A percentile compares a stretch with the other conserved stretches of the same genome.
These are phyloP conservation scores for Fusarium veterinarium DNA, from an alignment of 2,329 filamentous ascomycete species.

Conservation along the genomic window DNA sequence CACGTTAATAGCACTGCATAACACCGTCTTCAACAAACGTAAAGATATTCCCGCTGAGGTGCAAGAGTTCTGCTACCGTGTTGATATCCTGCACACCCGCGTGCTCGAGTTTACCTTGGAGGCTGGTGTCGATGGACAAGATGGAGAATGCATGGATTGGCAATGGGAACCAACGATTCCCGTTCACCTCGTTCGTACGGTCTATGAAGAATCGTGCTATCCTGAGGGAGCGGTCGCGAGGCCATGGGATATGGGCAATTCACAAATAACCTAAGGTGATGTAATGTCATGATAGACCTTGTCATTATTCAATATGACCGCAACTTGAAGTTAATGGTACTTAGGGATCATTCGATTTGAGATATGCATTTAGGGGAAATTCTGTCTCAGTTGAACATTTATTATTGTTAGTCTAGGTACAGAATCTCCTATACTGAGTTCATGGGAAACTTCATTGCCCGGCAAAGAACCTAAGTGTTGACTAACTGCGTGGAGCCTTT, in stretches of 20 bases:
- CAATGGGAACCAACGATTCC: slow-evolving; percentile 24
- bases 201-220: slow-evolving; percentile 23
- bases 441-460: not conserved
- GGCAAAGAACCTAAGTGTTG: not conserved
- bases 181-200: slow-evolving; percentile 21
- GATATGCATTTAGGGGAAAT: no score
- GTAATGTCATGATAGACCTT: not conserved
- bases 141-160: slow-evolving; percentile 32
- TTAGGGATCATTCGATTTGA: not conserved
- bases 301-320: not conserved
- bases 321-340: not conserved
- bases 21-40: not conserved
- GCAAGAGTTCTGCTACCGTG: slow-evolving; percentile 6
- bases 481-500: not conserved
- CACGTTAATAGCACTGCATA: not conserved
- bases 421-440: not conserved
- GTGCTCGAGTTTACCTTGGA: slow-evolving; percentile 12
- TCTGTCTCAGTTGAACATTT: not conserved
- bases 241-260: not conserved
- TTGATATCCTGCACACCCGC: slow-evolving; percentile 3
- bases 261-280: not conserved
- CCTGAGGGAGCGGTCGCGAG: not conserved
- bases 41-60: not conserved
- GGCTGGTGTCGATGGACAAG: not conserved
- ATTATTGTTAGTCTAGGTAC: not conserved